Evolutionary conservation across 192 early-diverging fungal species (phyloP).

Genomic region (Coemansia sp.): DNA sequence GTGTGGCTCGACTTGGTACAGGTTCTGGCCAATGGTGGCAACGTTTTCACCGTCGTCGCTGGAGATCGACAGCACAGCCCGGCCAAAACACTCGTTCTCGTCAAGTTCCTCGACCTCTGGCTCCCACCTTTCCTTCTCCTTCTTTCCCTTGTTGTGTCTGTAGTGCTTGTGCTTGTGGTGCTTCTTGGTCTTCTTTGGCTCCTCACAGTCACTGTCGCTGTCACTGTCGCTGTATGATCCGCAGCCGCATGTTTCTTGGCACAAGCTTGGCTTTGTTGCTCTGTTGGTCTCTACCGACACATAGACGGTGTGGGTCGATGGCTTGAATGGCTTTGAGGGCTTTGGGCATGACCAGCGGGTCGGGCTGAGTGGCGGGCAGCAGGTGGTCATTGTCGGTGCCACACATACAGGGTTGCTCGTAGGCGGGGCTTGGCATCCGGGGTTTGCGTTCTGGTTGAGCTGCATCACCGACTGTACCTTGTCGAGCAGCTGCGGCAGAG

Average conservation of each 20-base stretch:
- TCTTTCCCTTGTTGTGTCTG: not conserved
- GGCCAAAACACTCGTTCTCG: slow-evolving; percentile 33
- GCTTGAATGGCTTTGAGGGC: not conserved
- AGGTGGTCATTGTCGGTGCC: slow-evolving; percentile 5
- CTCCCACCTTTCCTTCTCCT: slow-evolving; percentile 1
- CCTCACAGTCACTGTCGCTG: not conserved
- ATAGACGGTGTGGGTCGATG: slow-evolving; percentile 33
- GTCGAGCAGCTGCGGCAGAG: slow-evolving; percentile 36
- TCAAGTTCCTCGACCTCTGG: slow-evolving; percentile 13
- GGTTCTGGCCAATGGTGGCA: slow-evolving; percentile 39
- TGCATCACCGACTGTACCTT: slow-evolving; percentile 30
- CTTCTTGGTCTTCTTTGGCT: slow-evolving; percentile 21
- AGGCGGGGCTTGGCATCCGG: not conserved
- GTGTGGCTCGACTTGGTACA: slow-evolving; percentile 24
- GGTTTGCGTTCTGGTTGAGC: slow-evolving; percentile 2
- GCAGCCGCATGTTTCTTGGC: not conserved
- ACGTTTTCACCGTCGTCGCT: slow-evolving; percentile 26
- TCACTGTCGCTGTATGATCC: slow-evolving; percentile 18
- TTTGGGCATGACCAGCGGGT: not conserved
- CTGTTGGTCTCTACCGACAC: slow-evolving; percentile 43
- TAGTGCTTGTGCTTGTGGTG: slow-evolving; percentile 15
- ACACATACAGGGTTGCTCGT: slow-evolving; percentile 6
- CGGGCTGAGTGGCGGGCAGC: not conserved
- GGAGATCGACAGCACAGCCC: slow-evolving; percentile 33
- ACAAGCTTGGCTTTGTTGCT: slow-evolving; percentile 2